Base-by-base conservation (phyloP, 305 asterid genomes). In the Fraxinus ornus region DNA sequence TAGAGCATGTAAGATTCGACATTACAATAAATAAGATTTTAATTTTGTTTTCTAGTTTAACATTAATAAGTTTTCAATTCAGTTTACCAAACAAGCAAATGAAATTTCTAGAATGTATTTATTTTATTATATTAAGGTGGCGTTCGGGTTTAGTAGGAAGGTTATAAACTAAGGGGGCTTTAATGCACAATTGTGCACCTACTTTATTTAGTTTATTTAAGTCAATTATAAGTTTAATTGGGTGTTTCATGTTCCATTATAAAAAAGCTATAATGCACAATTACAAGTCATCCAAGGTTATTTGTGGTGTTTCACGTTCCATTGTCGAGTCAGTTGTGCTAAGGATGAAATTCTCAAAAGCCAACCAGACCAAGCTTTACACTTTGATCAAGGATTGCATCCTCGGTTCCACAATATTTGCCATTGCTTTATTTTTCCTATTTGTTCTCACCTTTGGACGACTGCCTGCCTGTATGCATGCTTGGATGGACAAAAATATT, bases 341-440 rank as follows among this genome's bases (percentile, higher is more conserved):
- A 3, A 49, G 60, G 2, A 49, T 49, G 60, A 49, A 15, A 84
- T 87, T 95, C 84, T 87, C 95, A 4, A 90, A 80, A 87, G 94
- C 95, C 85, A 90, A 93, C 36, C 97, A 91, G 84, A 81, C 87
- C 82, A 91, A 89, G 77, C 97, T 94, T 79, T 94, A 95, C 87
- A 98, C 98, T 80, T 84, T 93, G 83, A 94, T 93, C 89, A 93
- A 94, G 98, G 98, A 91, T 86, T 52, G 84, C 55, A 1, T 49
- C 41, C n/a, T 76, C 12, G n/a, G 4, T 66, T 73, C 76, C 35
- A 24, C 6, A 10, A 41, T 57, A 55, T 32, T 49, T 49, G 60
- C 60, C 60, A 49, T 49, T 49, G 60, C 19, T 49, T 49, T 49
- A 4, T 49, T 49, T 49, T 15, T 49, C n/a, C 7, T 49, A 49